These are phyloP conservation scores for Mortierella sp. DNA, from an alignment of 371 early-diverging fungal species.

Conservation along the genomic window DNA sequence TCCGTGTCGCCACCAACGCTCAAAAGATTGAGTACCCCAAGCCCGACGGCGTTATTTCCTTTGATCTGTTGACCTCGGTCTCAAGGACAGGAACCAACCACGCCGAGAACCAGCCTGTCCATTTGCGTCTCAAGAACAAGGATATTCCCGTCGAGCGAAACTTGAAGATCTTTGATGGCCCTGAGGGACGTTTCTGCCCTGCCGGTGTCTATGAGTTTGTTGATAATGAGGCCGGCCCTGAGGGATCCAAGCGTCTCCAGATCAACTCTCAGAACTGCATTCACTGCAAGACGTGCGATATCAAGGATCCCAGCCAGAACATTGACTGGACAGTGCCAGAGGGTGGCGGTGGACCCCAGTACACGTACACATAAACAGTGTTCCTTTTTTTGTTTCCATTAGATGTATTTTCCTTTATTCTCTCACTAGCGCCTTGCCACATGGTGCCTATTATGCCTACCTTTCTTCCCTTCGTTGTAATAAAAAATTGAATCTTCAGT, in stretches of 20 bases:
- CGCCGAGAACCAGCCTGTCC: conserved; percentile 96
- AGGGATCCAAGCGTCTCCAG: conserved; percentile 92
- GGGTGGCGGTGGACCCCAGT: conserved; percentile 58
- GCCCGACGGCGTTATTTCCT: conserved; percentile 95
- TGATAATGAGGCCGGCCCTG: conserved; percentile 87
- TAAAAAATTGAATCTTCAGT: neutral
- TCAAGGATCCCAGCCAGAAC: conserved; percentile 98
- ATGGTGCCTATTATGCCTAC: conserved; percentile 5
- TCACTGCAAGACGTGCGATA: conserved; percentile 99
- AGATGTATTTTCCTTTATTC: neutral
- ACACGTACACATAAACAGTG: conserved; percentile 44
- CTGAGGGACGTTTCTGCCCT: conserved; percentile 98
- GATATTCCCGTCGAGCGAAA: conserved; percentile 87
- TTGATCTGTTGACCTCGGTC: conserved; percentile 94
- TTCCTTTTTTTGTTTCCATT: neutral
- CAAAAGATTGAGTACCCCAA: conserved; percentile 97
- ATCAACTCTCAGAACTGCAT: conserved; percentile 99
- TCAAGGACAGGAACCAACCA: conserved; percentile 96
- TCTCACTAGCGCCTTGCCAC: neutral
- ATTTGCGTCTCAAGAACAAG: conserved; percentile 83
- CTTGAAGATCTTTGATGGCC: conserved; percentile 91
- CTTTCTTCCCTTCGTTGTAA: neutral
- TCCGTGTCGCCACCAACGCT: conserved; percentile 76
- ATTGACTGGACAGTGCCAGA: conserved; percentile 99
- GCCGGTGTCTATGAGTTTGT: conserved; percentile 99